These are phyloP conservation scores for Colletotrichum liaoningense DNA, from an alignment of 2,329 filamentous ascomycete species.

Conservation along the genomic window DNA sequence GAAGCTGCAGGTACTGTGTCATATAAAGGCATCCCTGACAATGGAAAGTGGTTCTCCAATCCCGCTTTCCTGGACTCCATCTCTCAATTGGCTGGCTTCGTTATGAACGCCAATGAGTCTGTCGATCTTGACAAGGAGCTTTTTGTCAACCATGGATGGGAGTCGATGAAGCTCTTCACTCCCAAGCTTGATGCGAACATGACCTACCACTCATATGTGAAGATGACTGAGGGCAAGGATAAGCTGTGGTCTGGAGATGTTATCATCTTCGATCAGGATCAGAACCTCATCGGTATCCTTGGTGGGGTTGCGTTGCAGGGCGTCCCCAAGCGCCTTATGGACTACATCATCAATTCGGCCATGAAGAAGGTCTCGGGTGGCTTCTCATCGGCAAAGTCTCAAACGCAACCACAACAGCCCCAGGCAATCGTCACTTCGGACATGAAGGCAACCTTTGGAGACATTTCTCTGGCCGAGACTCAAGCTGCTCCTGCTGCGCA, in stretches of 20 bases:
- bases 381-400: constrained; percentile 56
- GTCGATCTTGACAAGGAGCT: constrained; percentile 65
- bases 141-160: constrained; percentile 71
- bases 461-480: not conserved
- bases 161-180: constrained; percentile 58
- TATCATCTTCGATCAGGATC: constrained; percentile 65
- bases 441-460: not conserved
- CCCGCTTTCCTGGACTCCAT: constrained; percentile 70
- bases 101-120: constrained; percentile 69
- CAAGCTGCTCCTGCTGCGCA: constrained; percentile 44
- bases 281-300: constrained; percentile 58
- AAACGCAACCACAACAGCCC: constrained; percentile 36
- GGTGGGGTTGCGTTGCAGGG: constrained; percentile 74
- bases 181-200: constrained; percentile 56
- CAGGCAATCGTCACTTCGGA: not conserved
- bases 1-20: constrained; percentile 55
- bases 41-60: constrained; percentile 63
- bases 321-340: constrained; percentile 73
- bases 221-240: constrained; percentile 64
- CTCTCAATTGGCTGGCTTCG: constrained; percentile 69
- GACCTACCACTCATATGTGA: constrained; percentile 66
- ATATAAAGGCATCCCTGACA: constrained; percentile 58
- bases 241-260: constrained; percentile 64
- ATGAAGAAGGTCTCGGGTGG: constrained; percentile 55
- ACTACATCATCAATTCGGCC: constrained; percentile 65